Evolutionary conservation across 495 filamentous ascomycete genomes (phyloP).

Genomic region (Penicillium paradoxum): DNA sequence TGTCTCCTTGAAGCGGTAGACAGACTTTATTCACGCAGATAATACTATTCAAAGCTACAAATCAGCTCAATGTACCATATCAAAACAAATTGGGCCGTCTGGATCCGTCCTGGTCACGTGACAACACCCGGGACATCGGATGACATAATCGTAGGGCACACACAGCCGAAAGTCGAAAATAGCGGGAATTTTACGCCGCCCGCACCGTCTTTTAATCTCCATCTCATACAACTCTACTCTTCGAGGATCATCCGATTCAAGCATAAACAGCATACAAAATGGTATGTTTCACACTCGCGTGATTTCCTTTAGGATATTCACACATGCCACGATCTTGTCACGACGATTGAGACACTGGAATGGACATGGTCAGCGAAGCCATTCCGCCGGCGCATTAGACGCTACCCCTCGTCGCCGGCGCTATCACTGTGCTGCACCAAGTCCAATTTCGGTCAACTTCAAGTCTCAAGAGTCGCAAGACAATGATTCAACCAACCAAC

Average conservation of each 20-base stretch:
- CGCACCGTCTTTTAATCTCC: conserved; percentile 18
- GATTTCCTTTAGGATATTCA: background rate
- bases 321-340: background rate
- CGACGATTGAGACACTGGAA: conserved; percentile 11
- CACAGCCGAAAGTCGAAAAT: conserved; percentile 31
- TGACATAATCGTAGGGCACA: conserved; percentile 43
- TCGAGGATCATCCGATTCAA: conserved; percentile 59
- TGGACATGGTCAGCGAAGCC: conserved; percentile 4
- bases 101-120: conserved; percentile 10
- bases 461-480: background rate
- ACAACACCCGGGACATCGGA: background rate
- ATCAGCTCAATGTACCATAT: too few relatives aligned
- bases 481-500: background rate
- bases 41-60: too few relatives aligned
- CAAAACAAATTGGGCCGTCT: too few relatives aligned
- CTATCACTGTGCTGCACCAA: background rate
- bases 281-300: conserved; percentile 23
- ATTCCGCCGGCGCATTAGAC: background rate
- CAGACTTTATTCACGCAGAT: too few relatives aligned
- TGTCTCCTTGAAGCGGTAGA: too few relatives aligned
- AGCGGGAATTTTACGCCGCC: conserved; percentile 23
- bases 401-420: background rate
- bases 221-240: conserved; percentile 42
- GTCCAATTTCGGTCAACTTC: background rate
- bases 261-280: conserved; percentile 37